Base-by-base conservation (phyloP, 1,284 basidiomycete species). In the Leccinum pallidistipes region DNA sequence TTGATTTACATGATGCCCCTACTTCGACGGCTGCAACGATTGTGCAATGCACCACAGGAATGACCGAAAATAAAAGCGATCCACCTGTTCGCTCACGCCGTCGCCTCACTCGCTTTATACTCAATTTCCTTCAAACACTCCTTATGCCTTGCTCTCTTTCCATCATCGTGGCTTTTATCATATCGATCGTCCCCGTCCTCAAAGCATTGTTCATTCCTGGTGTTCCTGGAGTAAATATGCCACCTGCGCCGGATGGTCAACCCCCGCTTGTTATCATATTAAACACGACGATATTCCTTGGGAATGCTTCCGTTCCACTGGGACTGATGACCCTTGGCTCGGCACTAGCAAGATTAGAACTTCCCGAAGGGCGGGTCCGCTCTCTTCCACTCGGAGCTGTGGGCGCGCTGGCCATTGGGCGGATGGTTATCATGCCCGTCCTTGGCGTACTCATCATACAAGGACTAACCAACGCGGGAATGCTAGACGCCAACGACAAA, bases 251-350 rank as follows among this genome's bases (percentile, higher is more conserved):
- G 0, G 91, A 94, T 66, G 89, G 88, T 0, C 81, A 85, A 62
- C 90, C 91, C 1, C 91, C 91, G 0, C 80, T 94, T 16, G 81
- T 85, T 0, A 86, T 91, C 65, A 62, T 91, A 32, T 69, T 88
- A 49, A 86, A 91, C 61, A 86, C 88, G 0, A 77, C 87, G 0
- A 76, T 75, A 1, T 94, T 94, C 68, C 79, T 93, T 11, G 91
- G 91, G 1, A 85, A 76, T 0, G 88, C 91, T 0, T 84, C 85
- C 1, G 85, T 94, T 1, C 92, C 92, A 0, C 71, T 92, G 1
- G 88, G 87, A 1, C 75, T 95, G 32, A 82, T 92, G 12, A 85
- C 86, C 24, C 78, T 94, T 1, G 93, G 93, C 0, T 86, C 87
- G 0, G 86, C 88, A 1, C 81, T 94, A 29, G 90, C 91, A 0